Percentiles rank a stretch among this genome's conserved stretches.
Evolutionary conservation across 148 eudicot genomes (phyloP).

Genomic region (Vaccinium vitisidaea): DNA sequence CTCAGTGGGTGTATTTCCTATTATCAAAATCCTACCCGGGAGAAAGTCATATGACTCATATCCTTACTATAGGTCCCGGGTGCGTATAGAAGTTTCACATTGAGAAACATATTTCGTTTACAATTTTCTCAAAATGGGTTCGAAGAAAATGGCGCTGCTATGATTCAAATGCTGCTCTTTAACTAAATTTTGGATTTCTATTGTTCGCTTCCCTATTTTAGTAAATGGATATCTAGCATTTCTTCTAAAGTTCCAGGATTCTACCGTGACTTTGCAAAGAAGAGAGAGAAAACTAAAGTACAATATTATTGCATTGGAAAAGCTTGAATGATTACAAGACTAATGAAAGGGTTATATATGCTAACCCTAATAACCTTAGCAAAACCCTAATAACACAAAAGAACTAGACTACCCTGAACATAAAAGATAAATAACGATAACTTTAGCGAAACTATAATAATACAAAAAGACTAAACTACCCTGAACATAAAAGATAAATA

Average conservation of each 20-base stretch:
- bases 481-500: too few species aligned
- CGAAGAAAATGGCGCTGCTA: background rate
- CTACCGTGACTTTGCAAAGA: background rate
- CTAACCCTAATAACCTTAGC: too few species aligned
- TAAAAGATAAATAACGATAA: too few species aligned
- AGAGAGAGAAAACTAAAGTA: too few species aligned
- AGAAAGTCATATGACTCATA: background rate
- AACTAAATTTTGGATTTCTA: background rate
- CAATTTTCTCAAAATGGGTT: background rate
- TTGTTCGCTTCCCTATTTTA: background rate
- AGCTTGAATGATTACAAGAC: too few species aligned
- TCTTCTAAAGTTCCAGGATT: background rate
- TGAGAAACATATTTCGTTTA: background rate
- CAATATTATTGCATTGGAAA: too few species aligned
- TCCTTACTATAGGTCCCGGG: background rate
- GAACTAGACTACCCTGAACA: too few species aligned
- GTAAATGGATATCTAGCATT: background rate
- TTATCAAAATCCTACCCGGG: background rate
- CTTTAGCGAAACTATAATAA: too few species aligned
- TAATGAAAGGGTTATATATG: too few species aligned
- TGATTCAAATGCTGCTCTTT: background rate
- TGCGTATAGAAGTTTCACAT: background rate
- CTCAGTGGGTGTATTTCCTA: background rate
- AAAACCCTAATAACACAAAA: too few species aligned
- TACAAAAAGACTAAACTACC: too few species aligned